Evolutionary conservation across 371 early-diverging fungal genomes (phyloP).

Genomic region (Mucor irregularis): DNA sequence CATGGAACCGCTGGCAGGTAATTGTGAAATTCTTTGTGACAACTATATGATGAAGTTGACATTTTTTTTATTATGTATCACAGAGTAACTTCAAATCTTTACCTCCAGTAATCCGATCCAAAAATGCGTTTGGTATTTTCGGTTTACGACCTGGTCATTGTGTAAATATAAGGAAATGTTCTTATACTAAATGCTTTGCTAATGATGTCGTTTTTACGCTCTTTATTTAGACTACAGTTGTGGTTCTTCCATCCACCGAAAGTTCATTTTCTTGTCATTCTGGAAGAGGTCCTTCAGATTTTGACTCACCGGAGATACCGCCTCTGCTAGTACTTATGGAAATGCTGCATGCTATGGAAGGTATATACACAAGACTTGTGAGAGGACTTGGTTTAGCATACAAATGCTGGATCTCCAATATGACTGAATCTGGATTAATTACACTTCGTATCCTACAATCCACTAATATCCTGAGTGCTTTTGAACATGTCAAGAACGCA

Average conservation of each 20-base stretch:
- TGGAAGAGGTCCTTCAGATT: conserved; percentile 40
- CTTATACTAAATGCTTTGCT: too few relatives aligned
- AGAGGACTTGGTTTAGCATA: conserved; percentile 61
- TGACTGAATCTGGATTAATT: conserved; percentile 46
- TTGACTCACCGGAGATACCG: conserved; percentile 52
- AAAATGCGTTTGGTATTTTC: conserved; percentile 42
- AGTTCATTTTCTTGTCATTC: conserved; percentile 52
- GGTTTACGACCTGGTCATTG: conserved; percentile 46
- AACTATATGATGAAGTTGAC: too few relatives aligned
- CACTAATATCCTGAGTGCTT: conserved; percentile 53
- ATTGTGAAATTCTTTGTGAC: not conserved
- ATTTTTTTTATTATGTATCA: too few relatives aligned
- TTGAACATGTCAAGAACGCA: conserved; percentile 34
- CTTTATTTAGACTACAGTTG: conserved; percentile 42
- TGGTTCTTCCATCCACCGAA: conserved; percentile 55
- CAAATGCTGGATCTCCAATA: conserved; percentile 35
- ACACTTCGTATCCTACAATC: conserved; percentile 48
- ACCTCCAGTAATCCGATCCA: conserved; percentile 30
- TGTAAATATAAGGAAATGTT: too few relatives aligned
- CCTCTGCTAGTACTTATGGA: conserved; percentile 53
- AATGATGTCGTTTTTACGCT: too few relatives aligned
- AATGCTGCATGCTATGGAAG: conserved; percentile 52
- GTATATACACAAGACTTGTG: conserved; percentile 56
- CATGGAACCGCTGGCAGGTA: conserved; percentile 16
- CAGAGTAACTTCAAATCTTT: conserved; percentile 2